Evolutionary conservation across 805 yeast species (phyloP), one percentile per base, ranked within the genome.

Genomic region (Cyberlindnera euphorbiae): DNA sequence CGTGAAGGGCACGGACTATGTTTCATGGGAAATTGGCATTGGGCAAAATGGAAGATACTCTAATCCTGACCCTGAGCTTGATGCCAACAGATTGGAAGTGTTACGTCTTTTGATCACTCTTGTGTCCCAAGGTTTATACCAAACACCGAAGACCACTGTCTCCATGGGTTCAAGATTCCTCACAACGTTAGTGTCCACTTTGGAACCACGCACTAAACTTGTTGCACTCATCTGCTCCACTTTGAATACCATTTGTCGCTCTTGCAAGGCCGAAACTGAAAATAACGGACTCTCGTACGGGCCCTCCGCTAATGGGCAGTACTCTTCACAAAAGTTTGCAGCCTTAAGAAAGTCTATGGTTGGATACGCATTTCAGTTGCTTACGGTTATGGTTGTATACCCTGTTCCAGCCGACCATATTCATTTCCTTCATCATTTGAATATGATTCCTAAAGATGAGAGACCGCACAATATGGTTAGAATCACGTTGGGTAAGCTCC

Each of bases 1-100:
- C 3, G 38, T 54, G 16, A 57, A 58, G 16, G 58, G 61, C 6
- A 45, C 55, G 4, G 69, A 69, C 17, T 60, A 59, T 33, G 44
- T 63, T 7, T 64, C 82, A 1, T 88, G 96, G 96, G 94, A 84
- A 48, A 76, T 82, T 4, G 96, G 96, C 6, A 69, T 88, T 22
- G 89, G 86, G 3, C 34, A 45, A 11, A 48, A 43, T 38, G 62
- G 59, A 37, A 32, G 38, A 36, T 63, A 49, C 46, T 42, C 47
- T 25, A 49, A 36, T 24, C 74, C 64, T 30, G 60, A 53, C 13
- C 60, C 71, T 1, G 60, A 63, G 16, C 51, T 75, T 27, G 89
- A 83, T 46, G 55, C 76, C 17, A 77, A 83, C 52, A 71, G 95
- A 48, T 60, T 79, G 5, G 94, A 84, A 50, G 62, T 84, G 2